These are phyloP conservation scores for Naegleria lovaniensis DNA, from an alignment of 208 protist species.

Conservation along the genomic window DNA sequence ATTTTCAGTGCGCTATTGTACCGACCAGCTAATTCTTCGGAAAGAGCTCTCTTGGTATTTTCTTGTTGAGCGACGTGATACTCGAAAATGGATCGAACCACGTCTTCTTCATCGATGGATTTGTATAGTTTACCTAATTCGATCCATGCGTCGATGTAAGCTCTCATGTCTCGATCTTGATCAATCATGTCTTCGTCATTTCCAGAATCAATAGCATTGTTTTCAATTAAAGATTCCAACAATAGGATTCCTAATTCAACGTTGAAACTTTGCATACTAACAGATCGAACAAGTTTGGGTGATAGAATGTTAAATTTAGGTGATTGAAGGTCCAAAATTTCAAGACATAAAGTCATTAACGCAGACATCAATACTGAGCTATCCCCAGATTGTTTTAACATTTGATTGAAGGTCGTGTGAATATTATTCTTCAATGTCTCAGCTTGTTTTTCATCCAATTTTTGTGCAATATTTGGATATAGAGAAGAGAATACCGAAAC, in stretches of 20 bases:
- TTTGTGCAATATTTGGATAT: not conserved
- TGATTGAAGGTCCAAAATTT: slow-evolving; percentile 2
- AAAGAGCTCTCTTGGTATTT: slow-evolving; percentile 45
- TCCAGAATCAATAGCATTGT: slow-evolving; percentile 28
- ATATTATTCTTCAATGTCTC: not conserved
- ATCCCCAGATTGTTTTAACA: not conserved
- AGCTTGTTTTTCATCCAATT: not conserved
- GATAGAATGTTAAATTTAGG: slow-evolving; percentile 9
- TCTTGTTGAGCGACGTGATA: slow-evolving; percentile 40
- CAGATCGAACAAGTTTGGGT: slow-evolving; percentile 33
- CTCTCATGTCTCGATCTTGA: not conserved
- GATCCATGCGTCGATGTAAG: not conserved
- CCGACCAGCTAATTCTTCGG: slow-evolving; percentile 43
- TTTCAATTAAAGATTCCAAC: slow-evolving; percentile 48
- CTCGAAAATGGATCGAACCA: slow-evolving; percentile 49
- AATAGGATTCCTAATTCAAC: slow-evolving; percentile 43
- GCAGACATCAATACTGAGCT: not conserved
- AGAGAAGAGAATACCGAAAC: slow-evolving; percentile 37
- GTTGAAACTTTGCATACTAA: slow-evolving; percentile 39
- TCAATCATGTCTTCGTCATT: not conserved
- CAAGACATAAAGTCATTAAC: not conserved
- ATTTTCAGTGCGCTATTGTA: slow-evolving; percentile 44
- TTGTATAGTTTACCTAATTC: slow-evolving; percentile 34
- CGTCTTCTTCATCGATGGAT: slow-evolving; percentile 52
- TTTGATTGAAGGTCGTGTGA: not conserved